Base-by-base conservation (phyloP, 768 basidiomycete species). In the Phanerochaete carnosa region DNA sequence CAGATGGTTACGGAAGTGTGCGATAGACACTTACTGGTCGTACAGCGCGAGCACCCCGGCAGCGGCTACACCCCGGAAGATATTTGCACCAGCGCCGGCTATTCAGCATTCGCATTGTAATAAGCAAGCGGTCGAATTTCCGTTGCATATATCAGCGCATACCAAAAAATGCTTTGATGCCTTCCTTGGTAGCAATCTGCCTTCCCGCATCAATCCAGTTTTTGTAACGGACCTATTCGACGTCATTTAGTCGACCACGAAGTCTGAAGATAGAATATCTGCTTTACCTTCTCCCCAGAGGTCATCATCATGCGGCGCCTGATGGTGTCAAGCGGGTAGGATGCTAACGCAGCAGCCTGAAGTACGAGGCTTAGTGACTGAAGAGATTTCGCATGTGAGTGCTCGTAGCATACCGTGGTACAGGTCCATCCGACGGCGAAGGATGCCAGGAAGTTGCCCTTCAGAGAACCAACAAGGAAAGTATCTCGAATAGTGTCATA, bases 1-100 rank as follows among this genome's bases (percentile, higher is more conserved):
- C 13, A 22, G 12, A 33, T n/a, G 5, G 12, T 35, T 19, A 23
- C 22, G 28, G 15, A 28, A 53, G 22, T n/a, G n/a, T 22, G 19
- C 6, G n/a, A 26, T n/a, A 32, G 33, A 28, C 16, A 68, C 62
- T 22, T 45, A 77, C 78, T 85, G 82, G 75, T 87, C 85, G 75
- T 86, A 87, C 55, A 87, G 69, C 29, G 85, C 83, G 66, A 87
- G 71, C 62, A 84, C 86, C 73, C 85, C 75, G 23, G 75, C 75
- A n/a, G 69, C 69, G 7, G 75, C 75, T n/a, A 77, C 62, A 72
- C 86, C 83, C 71, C 85, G 84, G 67, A 86, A 56, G 51, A 78
- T 75, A 69, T 83, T 82, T 60, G 80, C 82, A 64, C 82, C 83
- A 59, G 82, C 84, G 66, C 85, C 83, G 73, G 83, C 85, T 84